phyloP scores from a whole-genome alignment of 2,329 filamentous ascomycete genomes.

The Aspergillus sp. region DNA sequence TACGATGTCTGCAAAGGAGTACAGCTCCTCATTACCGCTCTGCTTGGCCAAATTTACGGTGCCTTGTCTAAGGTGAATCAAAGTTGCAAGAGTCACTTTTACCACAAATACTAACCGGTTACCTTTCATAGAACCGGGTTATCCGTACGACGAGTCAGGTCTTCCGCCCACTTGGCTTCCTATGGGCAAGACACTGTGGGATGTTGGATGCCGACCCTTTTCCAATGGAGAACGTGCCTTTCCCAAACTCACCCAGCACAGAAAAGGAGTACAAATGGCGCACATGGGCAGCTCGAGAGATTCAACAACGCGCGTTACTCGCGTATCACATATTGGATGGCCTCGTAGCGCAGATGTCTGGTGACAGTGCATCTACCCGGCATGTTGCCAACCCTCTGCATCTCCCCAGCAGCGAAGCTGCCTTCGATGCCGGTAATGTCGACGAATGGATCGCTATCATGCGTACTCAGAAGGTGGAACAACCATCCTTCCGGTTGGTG shows the following conservation, averaged over 20 bases:
- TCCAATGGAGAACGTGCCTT: conserved; percentile 36
- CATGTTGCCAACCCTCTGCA: conserved; percentile 46
- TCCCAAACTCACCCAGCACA: conserved; percentile 29
- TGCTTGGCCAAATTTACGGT: conserved; percentile 48
- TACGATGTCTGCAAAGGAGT: conserved; percentile 48
- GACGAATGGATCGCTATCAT: conserved; percentile 46
- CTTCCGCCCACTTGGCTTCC: conserved; percentile 48
- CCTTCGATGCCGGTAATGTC: conserved; percentile 43
- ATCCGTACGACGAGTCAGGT: conserved; percentile 49
- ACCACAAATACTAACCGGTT: not conserved
- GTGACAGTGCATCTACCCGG: conserved; percentile 45
- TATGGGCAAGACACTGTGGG: conserved; percentile 49
- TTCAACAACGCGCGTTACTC: conserved; percentile 47
- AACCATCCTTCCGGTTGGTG: conserved; percentile 44
- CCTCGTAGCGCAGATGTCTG: conserved; percentile 47
- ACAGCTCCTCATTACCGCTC: conserved; percentile 46
- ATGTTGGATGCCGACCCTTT: conserved; percentile 44
- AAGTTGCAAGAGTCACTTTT: not conserved
- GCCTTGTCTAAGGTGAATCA: conserved; percentile 40
- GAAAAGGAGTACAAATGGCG: conserved; percentile 47
- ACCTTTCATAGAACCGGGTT: conserved; percentile 36
- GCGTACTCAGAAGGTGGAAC: conserved; percentile 31
- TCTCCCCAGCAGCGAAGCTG: conserved; percentile 44
- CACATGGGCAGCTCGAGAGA: conserved; percentile 47
- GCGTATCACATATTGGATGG: conserved; percentile 51